Evolutionary conservation across 1,284 basidiomycete genomes (phyloP).

Genomic region (Xerocomus nothofagi): DNA sequence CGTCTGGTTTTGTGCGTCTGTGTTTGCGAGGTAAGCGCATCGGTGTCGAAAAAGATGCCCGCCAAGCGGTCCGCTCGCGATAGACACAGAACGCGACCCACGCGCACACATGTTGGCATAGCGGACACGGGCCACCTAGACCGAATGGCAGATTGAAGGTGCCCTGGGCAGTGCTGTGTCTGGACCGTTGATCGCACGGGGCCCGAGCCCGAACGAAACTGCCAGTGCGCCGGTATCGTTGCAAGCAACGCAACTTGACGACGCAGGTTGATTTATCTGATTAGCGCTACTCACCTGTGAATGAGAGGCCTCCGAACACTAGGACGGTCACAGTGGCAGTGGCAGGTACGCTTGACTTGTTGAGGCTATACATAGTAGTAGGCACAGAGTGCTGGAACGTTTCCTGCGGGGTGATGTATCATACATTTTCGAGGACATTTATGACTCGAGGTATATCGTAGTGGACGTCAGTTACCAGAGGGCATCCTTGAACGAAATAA

Average conservation of each 20-base stretch:
- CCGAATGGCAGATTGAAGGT: not conserved
- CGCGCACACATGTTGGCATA: not conserved
- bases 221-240: too few relatives aligned
- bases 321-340: conserved; percentile 3
- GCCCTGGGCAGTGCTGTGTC: not conserved
- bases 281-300: not conserved
- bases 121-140: not conserved
- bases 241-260: not conserved
- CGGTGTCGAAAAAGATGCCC: too few relatives aligned
- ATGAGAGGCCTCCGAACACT: not conserved
- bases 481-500: not conserved
- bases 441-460: not conserved
- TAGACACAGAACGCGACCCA: not conserved
- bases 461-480: not conserved
- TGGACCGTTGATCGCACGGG: not conserved
- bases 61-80: not conserved
- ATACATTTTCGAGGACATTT: too few relatives aligned
- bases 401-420: too few relatives aligned
- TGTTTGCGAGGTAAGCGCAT: too few relatives aligned
- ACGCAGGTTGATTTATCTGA: not conserved
- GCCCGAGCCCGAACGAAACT: too few relatives aligned
- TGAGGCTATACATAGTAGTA: too few relatives aligned
- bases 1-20: not conserved
- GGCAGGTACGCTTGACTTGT: not conserved
- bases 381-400: not conserved